These are phyloP conservation scores for Magnaporthiopsis poae DNA, from an alignment of 2,329 filamentous ascomycete species.

Conservation along the genomic window DNA sequence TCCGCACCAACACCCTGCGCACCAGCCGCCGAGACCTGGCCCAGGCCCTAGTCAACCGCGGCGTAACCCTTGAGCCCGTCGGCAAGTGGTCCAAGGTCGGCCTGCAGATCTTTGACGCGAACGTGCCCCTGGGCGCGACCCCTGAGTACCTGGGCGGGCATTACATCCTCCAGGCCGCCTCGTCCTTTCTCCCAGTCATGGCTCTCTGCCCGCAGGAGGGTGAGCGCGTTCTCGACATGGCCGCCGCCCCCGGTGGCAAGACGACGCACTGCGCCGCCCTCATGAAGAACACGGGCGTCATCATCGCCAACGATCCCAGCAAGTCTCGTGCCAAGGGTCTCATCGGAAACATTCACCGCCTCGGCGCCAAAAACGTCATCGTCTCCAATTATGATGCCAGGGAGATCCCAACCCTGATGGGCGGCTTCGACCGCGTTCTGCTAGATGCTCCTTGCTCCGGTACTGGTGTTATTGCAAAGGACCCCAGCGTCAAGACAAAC, in stretches of 20 bases:
- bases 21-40: conserved; percentile 70
- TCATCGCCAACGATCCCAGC: conserved; percentile 94
- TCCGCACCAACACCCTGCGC: conserved; percentile 90
- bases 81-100: conserved; percentile 99
- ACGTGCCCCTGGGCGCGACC: conserved; percentile 77
- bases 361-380: conserved; percentile 86
- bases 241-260: conserved; percentile 89
- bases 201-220: conserved; percentile 86
- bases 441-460: conserved; percentile 93
- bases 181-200: conserved; percentile 96
- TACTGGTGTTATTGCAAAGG: conserved; percentile 95
- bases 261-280: conserved; percentile 91
- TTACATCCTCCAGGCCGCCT: conserved; percentile 94
- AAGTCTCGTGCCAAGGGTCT: conserved; percentile 90
- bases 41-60: conserved; percentile 87
- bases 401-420: conserved; percentile 88
- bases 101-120: conserved; percentile 88
- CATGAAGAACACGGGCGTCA: conserved; percentile 93
- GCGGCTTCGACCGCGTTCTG: conserved; percentile 87
- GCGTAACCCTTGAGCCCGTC: conserved; percentile 89
- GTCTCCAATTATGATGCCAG: conserved; percentile 93
- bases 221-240: conserved; percentile 87
- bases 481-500: conserved; percentile 94
- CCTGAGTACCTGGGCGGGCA: conserved; percentile 95
- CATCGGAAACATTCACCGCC: conserved; percentile 92